Percentiles rank a stretch among this genome's conserved stretches.
Evolutionary conservation across 2,329 filamentous ascomycete genomes (phyloP).

Genomic region (Microcyclosporella mali): DNA sequence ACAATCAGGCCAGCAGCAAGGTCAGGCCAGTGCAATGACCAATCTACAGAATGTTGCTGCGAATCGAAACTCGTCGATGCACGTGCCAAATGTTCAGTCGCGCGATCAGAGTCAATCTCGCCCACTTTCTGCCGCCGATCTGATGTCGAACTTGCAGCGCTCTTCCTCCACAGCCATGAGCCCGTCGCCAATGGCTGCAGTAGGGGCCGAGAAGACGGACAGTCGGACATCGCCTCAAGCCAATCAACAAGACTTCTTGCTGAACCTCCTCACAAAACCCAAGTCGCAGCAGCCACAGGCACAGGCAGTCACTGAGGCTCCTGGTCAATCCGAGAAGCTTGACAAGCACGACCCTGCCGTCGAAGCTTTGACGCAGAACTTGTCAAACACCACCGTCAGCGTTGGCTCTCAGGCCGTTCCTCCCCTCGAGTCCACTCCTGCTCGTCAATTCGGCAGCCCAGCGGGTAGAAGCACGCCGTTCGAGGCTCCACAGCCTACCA

Average conservation of each 20-base stretch:
- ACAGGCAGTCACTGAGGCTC: constrained; percentile 24
- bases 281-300: constrained; percentile 34
- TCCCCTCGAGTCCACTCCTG: constrained; percentile 22
- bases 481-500: constrained; percentile 35
- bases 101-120: constrained; percentile 13
- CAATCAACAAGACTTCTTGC: constrained; percentile 66
- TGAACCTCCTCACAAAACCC: constrained; percentile 73
- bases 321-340: constrained; percentile 1
- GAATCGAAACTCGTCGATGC: constrained; percentile 15
- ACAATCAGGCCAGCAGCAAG: constrained; percentile 25
- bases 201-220: constrained; percentile 22
- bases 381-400: constrained; percentile 41
- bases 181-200: constrained; percentile 26
- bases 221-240: constrained; percentile 16
- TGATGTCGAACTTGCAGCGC: constrained; percentile 51
- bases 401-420: constrained; percentile 25
- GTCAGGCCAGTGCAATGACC: constrained; percentile 30
- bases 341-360: constrained; percentile 23
- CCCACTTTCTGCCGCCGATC: constrained; percentile 50
- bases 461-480: constrained; percentile 31
- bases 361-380: constrained; percentile 40
- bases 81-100: constrained; percentile 13
- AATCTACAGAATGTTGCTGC: constrained; percentile 31
- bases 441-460: constrained; percentile 26
- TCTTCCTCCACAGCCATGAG: constrained; percentile 35